phyloP scores from a whole-genome alignment of 2,329 filamentous ascomycete species.

The Aureobasidium musti region DNA sequence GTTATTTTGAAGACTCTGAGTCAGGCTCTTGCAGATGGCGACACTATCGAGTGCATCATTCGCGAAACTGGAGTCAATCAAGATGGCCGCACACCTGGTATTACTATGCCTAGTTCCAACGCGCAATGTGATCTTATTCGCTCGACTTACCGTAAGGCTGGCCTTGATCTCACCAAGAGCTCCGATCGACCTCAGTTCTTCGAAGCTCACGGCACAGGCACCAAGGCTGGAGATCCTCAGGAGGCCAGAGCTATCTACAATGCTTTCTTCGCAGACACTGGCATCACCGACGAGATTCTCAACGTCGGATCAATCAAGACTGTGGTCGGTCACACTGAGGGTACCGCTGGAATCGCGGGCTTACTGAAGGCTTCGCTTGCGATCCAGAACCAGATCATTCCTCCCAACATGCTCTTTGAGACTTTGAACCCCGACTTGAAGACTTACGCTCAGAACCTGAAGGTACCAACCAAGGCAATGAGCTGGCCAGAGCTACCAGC shows the following conservation, averaged over 20 bases:
- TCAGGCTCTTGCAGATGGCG: slow-evolving; percentile 51
- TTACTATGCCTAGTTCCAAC: slow-evolving; percentile 45
- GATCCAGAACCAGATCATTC: slow-evolving; percentile 36
- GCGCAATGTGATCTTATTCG: slow-evolving; percentile 45
- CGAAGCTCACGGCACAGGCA: slow-evolving; percentile 39
- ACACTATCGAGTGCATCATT: slow-evolving; percentile 48
- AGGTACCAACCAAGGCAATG: slow-evolving; percentile 13
- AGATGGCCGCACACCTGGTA: slow-evolving; percentile 46
- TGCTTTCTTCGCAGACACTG: slow-evolving; percentile 34
- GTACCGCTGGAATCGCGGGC: slow-evolving; percentile 48
- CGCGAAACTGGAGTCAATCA: slow-evolving; percentile 43
- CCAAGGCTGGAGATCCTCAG: slow-evolving; percentile 36
- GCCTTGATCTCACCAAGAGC: slow-evolving; percentile 39
- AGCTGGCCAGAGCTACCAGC: slow-evolving; percentile 51
- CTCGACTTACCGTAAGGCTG: slow-evolving; percentile 43
- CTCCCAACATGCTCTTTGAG: slow-evolving; percentile 32
- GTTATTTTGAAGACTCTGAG: slow-evolving; percentile 52
- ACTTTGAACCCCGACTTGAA: slow-evolving; percentile 19
- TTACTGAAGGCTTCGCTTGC: slow-evolving; percentile 40
- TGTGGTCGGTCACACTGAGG: slow-evolving; percentile 53
- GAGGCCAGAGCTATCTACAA: slow-evolving; percentile 43
- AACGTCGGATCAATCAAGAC: slow-evolving; percentile 40
- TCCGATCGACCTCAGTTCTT: slow-evolving; percentile 43
- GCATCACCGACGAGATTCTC: slow-evolving; percentile 9
- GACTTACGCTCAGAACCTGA: slow-evolving; percentile 8